These are phyloP conservation scores for Nigrospora osmanthi DNA, from an alignment of 2,329 filamentous ascomycete species.

Conservation along the genomic window DNA sequence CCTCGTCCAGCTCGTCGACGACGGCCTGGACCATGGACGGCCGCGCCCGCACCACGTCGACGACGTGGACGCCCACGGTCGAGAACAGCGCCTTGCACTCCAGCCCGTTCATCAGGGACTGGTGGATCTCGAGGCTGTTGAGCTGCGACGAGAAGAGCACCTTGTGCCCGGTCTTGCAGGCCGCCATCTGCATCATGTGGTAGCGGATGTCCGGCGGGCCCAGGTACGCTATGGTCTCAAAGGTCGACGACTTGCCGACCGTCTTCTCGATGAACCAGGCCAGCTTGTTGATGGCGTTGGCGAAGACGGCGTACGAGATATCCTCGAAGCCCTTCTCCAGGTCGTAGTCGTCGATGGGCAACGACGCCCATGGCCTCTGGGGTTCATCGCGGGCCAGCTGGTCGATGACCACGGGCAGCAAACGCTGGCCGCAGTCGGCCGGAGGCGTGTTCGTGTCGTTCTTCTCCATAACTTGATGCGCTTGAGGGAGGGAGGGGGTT, in stretches of 20 bases:
- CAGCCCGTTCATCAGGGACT: slow-evolving; percentile 16
- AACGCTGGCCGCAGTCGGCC: slow-evolving; percentile 5
- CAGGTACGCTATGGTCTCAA: slow-evolving; percentile 11
- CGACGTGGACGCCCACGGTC: slow-evolving; percentile 3
- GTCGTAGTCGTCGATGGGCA: slow-evolving; percentile 13
- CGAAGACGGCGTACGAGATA: slow-evolving; percentile 8
- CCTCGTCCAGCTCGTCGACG: slow-evolving; percentile 11
- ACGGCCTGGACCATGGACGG: slow-evolving; percentile 6
- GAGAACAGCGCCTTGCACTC: slow-evolving; percentile 2
- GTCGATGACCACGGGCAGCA: slow-evolving; percentile 11
- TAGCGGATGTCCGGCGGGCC: slow-evolving; percentile 11
- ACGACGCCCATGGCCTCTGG: slow-evolving; percentile 9
- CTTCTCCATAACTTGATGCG: no score
- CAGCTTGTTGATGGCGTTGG: slow-evolving; percentile 12
- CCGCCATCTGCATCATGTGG: slow-evolving; percentile 10
- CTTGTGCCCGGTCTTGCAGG: slow-evolving; percentile 32
- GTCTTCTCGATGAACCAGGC: slow-evolving; percentile 9
- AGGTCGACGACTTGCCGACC: slow-evolving; percentile 6
- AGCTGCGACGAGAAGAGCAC: slow-evolving; percentile 22
- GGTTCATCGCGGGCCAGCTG: slow-evolving; percentile 9
- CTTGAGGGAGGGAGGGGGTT: no score
- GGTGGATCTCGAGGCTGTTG: slow-evolving; percentile 20
- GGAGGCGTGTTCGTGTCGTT: not conserved
- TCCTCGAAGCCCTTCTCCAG: slow-evolving; percentile 12
- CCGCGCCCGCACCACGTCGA: slow-evolving; percentile 3